These are phyloP conservation scores for Oligophagozyma castellii DNA, from an alignment of 1,139 yeast species.

Conservation along the genomic window DNA sequence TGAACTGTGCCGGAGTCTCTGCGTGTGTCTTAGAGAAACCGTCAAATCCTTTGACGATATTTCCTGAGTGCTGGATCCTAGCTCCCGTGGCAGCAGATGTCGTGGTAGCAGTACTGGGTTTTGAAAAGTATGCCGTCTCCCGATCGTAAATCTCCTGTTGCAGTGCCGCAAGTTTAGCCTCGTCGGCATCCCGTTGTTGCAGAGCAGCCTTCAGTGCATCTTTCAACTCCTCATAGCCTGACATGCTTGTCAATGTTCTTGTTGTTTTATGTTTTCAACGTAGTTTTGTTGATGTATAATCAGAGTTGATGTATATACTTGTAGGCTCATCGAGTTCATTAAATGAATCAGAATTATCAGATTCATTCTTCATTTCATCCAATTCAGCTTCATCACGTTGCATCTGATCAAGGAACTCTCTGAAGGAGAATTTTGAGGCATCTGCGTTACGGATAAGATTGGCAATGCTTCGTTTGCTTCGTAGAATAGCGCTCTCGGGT, in stretches of 20 bases:
- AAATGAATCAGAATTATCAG: no score
- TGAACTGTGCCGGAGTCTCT: constrained; percentile 37
- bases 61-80: constrained; percentile 39
- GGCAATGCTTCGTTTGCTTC: constrained; percentile 1
- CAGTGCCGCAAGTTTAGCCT: constrained; percentile 42
- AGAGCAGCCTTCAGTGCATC: constrained; percentile 55
- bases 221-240: constrained; percentile 59
- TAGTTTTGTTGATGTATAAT: constrained; percentile 1
- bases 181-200: constrained; percentile 48
- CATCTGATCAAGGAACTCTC: no score
- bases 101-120: constrained; percentile 2
- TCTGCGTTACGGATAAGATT: not conserved
- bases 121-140: constrained; percentile 56
- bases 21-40: constrained; percentile 43
- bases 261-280: not conserved
- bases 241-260: no score
- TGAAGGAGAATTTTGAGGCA: no score
- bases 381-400: no score
- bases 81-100: constrained; percentile 4
- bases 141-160: constrained; percentile 76
- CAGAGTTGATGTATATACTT: no score
- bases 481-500: no score
- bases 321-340: no score
- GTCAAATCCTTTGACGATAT: constrained; percentile 82
- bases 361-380: no score